These are phyloP conservation scores for Amanita pseudoporphyria DNA, from an alignment of 768 basidiomycete genomes.

Conservation along the genomic window DNA sequence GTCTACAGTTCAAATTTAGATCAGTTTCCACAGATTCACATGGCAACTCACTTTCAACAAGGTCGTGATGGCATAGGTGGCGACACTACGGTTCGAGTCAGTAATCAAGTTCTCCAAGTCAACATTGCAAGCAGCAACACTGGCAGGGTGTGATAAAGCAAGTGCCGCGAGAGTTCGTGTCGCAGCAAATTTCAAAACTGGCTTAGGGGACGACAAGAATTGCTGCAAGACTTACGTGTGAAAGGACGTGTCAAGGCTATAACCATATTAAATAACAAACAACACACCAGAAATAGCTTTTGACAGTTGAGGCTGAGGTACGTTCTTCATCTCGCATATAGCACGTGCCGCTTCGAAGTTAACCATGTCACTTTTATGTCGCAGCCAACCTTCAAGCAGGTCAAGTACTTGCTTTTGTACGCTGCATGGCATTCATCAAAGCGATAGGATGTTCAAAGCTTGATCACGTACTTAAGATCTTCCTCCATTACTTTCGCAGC, in stretches of 20 bases:
- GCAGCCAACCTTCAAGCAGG: conserved; percentile 86
- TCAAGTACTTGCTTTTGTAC: conserved; percentile 90
- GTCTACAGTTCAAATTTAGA: conserved; percentile 44
- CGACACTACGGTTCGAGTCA: conserved; percentile 91
- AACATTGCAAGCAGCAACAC: conserved; percentile 88
- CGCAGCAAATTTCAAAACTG: conserved; percentile 94
- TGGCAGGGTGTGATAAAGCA: conserved; percentile 75
- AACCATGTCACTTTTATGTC: conserved; percentile 99
- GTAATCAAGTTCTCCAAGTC: conserved; percentile 96
- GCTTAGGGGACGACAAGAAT: conserved; percentile 92
- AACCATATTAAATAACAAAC: conserved; percentile 1
- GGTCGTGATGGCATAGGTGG: conserved; percentile 98
- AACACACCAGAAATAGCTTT: conserved; percentile 81
- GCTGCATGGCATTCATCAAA: conserved; percentile 29
- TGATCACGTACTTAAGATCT: conserved; percentile 81
- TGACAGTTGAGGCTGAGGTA: conserved; percentile 65
- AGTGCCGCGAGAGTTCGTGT: conserved; percentile 90
- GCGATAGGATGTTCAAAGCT: neutral
- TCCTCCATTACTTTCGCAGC: conserved; percentile 99
- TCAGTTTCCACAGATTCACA: neutral
- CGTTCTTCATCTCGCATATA: conserved; percentile 92
- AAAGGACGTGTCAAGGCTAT: conserved; percentile 6
- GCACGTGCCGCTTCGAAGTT: conserved; percentile 97
- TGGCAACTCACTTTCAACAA: conserved; percentile 68
- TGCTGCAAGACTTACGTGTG: conserved; percentile 69